Evolutionary conservation across 495 filamentous ascomycete species (phyloP).

Genomic region (Letharia columbiana): DNA sequence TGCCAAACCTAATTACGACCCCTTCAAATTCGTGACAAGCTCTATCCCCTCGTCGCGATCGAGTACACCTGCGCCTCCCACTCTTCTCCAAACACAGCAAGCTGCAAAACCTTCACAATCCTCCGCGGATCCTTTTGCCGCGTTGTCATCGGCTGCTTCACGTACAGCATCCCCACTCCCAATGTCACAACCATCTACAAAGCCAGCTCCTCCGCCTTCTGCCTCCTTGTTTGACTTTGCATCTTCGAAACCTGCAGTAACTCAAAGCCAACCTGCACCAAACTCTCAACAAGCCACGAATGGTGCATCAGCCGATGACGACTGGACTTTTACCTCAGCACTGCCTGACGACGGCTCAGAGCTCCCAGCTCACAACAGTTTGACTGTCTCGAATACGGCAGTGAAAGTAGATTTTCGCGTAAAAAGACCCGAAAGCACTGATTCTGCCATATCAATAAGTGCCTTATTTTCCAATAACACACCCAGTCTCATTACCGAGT

Average conservation of each 20-base stretch:
- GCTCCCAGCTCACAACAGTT: slow-evolving; percentile 47
- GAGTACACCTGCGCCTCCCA: slow-evolving; percentile 37
- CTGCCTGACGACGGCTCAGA: slow-evolving; percentile 55
- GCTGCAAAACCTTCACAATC: slow-evolving; percentile 35
- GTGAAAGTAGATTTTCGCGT: slow-evolving; percentile 46
- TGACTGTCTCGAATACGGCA: slow-evolving; percentile 51
- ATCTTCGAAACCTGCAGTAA: slow-evolving; percentile 23
- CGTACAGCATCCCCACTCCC: slow-evolving; percentile 36
- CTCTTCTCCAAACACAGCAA: slow-evolving; percentile 31
- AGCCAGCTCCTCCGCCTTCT: slow-evolving; percentile 26
- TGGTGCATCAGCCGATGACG: slow-evolving; percentile 51
- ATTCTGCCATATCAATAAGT: slow-evolving; percentile 42
- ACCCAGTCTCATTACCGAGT: slow-evolving; percentile 57
- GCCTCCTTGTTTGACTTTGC: slow-evolving; percentile 41
- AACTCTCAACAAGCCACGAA: slow-evolving; percentile 23
- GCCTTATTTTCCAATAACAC: slow-evolving; percentile 73
- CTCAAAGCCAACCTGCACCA: slow-evolving; percentile 14
- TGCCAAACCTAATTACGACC: slow-evolving; percentile 50
- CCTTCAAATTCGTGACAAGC: slow-evolving; percentile 46
- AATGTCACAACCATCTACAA: slow-evolving; percentile 22
- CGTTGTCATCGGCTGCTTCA: slow-evolving; percentile 51
- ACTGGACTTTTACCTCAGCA: slow-evolving; percentile 90
- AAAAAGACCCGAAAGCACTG: slow-evolving; percentile 36
- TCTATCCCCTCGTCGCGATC: slow-evolving; percentile 43
- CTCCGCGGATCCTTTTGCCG: slow-evolving; percentile 58